Evolutionary conservation across 129 eudicot genomes (phyloP).

Genomic region (Artemisia annua): DNA sequence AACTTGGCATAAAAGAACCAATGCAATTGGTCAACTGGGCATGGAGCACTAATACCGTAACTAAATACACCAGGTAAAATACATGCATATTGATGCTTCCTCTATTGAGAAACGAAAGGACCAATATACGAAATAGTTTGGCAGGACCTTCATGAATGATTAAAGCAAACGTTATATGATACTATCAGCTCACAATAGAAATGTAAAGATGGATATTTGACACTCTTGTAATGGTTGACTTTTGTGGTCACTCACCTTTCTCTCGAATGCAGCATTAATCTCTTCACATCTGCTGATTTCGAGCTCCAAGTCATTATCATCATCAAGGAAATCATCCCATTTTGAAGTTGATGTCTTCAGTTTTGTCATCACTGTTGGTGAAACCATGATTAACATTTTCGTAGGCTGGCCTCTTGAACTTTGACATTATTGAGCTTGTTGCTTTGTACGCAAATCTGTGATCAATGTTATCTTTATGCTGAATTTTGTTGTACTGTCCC

Average conservation of each 20-base stretch:
- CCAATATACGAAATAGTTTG: too few relatives aligned
- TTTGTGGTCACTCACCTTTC: constrained; percentile 23
- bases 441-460: too few relatives aligned
- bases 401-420: constrained; percentile 27
- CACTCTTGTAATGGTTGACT: not conserved
- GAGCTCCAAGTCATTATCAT: constrained; percentile 15
- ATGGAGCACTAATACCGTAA: too few relatives aligned
- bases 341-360: constrained; percentile 37
- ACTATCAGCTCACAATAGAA: not conserved
- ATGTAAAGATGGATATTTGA: not conserved
- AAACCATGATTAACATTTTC: constrained; percentile 32
- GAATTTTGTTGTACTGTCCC: too few relatives aligned
- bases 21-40: too few relatives aligned
- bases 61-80: too few relatives aligned
- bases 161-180: not conserved
- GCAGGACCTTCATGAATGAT: too few relatives aligned
- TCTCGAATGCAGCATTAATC: constrained; percentile 34
- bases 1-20: too few relatives aligned
- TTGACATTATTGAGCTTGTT: not conserved
- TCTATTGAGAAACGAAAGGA: too few relatives aligned
- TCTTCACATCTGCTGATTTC: constrained; percentile 12
- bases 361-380: constrained; percentile 3
- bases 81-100: too few relatives aligned
- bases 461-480: too few relatives aligned
- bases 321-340: constrained; percentile 31